Evolutionary conservation across 352 stramenopile genomes (phyloP).

Genomic region (Globisporangium rhizosaccharum): DNA sequence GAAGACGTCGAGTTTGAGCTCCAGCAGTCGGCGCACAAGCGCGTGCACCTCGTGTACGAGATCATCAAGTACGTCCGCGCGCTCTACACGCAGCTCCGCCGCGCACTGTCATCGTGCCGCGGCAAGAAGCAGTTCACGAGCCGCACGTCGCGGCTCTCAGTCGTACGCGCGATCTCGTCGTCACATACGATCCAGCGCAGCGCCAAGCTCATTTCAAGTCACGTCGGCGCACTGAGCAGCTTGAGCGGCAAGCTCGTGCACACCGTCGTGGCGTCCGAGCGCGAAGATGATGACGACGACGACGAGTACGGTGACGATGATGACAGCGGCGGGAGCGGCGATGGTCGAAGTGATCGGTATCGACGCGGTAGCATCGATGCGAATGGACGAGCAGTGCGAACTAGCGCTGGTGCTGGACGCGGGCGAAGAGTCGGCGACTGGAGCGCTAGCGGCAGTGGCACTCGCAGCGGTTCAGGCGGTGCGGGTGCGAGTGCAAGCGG

Average conservation of each 20-base stretch:
- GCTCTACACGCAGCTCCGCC: slow-evolving; percentile 3
- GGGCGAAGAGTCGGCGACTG: background rate
- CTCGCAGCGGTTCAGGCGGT: background rate
- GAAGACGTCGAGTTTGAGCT: slow-evolving; percentile 22
- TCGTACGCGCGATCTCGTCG: slow-evolving; percentile 19
- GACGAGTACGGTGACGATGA: slow-evolving; percentile 1
- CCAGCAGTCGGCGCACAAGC: slow-evolving; percentile 13
- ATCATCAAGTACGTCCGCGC: slow-evolving; percentile 15
- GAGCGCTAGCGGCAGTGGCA: too few relatives aligned
- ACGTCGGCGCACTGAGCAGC: slow-evolving; percentile 15
- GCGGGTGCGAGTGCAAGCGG: background rate
- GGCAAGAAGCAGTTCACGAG: slow-evolving; percentile 2
- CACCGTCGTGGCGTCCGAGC: slow-evolving; percentile 11
- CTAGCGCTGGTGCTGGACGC: slow-evolving; percentile 4
- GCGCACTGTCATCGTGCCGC: background rate
- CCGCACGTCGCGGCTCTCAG: slow-evolving; percentile 12
- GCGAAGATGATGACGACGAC: slow-evolving; percentile 6
- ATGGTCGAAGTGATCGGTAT: background rate
- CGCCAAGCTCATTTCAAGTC: slow-evolving; percentile 14
- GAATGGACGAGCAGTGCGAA: background rate
- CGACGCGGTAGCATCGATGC: background rate
- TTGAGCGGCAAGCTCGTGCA: slow-evolving; percentile 19
- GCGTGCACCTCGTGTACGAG: slow-evolving; percentile 23
- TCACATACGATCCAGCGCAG: slow-evolving; percentile 14
- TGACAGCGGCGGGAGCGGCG: background rate